A percentile compares a stretch with the other conserved stretches of the same genome.
Evolutionary conservation across 352 stramenopile genomes (phyloP).

Genomic region (Globisporangium polare): DNA sequence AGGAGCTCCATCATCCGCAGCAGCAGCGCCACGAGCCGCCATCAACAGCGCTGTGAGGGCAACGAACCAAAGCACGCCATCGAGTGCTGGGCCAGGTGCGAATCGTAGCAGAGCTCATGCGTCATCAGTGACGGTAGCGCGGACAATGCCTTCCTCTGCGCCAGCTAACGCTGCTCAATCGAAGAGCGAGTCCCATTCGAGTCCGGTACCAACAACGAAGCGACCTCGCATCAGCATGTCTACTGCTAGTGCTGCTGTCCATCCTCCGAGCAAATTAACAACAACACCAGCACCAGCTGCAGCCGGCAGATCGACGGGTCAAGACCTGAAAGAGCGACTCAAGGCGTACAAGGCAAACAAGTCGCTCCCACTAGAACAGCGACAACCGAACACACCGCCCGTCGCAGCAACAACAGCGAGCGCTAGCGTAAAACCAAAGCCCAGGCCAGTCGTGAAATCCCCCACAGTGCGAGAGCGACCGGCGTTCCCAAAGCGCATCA

Average conservation of each 20-base stretch:
- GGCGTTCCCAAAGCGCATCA: conserved; percentile 18
- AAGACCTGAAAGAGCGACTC: conserved; percentile 38
- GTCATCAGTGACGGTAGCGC: background rate
- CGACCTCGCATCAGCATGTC: background rate
- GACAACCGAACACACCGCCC: background rate
- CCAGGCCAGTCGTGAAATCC: background rate
- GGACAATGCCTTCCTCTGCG: background rate
- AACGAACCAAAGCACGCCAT: background rate
- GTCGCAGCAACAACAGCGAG: background rate
- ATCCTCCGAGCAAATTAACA: background rate
- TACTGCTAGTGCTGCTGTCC: background rate
- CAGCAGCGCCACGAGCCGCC: background rate
- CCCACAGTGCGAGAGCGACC: conserved; percentile 10
- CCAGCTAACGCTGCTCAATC: background rate
- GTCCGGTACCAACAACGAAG: conserved; percentile 2
- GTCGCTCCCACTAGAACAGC: conserved; percentile 10
- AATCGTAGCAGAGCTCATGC: background rate
- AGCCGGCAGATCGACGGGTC: background rate
- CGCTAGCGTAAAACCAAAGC: background rate
- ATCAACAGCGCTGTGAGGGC: background rate
- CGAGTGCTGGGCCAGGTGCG: background rate
- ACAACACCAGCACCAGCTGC: conserved; percentile 7
- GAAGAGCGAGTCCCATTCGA: conserved; percentile 6
- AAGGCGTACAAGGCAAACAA: conserved; percentile 43
- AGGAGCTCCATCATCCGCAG: background rate